These are phyloP conservation scores for Spongiforma sp. DNA, from an alignment of 1,284 basidiomycete species.

Conservation along the genomic window DNA sequence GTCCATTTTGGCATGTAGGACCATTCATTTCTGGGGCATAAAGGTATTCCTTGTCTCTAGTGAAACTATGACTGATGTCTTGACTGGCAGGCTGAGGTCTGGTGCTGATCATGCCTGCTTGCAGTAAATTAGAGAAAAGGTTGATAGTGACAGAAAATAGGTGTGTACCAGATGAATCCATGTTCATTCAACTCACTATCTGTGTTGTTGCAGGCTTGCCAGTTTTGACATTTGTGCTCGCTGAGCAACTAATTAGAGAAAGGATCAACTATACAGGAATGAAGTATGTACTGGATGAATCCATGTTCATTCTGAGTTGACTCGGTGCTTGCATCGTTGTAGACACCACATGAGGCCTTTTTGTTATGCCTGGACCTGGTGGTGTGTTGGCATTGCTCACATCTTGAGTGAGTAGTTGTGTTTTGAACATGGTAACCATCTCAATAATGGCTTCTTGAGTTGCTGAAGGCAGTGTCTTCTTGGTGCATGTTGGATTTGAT, in stretches of 20 bases:
- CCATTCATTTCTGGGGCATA: no score
- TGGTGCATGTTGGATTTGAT: background rate
- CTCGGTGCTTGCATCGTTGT: background rate
- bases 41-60: no score
- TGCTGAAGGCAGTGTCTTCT: background rate
- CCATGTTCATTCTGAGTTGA: background rate
- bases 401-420: background rate
- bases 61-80: no score
- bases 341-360: background rate
- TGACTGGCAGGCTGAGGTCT: no score
- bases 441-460: background rate
- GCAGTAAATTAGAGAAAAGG: background rate
- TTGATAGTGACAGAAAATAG: background rate
- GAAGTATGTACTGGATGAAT: background rate
- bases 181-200: background rate
- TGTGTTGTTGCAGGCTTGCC: background rate
- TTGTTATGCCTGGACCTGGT: background rate
- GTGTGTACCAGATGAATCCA: background rate
- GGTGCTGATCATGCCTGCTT: no score
- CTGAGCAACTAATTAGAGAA: background rate
- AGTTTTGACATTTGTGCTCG: no score
- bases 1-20: background rate
- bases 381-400: background rate
- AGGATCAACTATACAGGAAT: background rate
- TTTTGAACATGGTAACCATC: background rate